Base-by-base conservation (phyloP, 1,284 basidiomycete genomes). In the Ceratobasidium sp. region DNA sequence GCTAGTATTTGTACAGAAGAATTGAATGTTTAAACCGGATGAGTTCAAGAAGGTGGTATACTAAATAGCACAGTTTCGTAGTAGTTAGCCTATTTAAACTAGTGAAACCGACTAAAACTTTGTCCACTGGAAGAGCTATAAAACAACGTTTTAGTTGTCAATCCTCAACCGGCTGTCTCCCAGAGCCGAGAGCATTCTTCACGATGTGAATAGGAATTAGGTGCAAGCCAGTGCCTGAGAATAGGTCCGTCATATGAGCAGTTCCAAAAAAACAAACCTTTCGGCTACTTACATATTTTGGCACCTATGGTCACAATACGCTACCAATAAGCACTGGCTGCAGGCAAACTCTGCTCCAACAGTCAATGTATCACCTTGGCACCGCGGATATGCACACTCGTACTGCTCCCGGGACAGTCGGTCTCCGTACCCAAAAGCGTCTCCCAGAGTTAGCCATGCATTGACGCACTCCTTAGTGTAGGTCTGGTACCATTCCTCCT, bases 161-260 rank as follows among this genome's bases (percentile, higher is more conserved):
- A 46, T 5, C 44, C 5, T 46, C 44, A n/a, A n/a, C n/a, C n/a
- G n/a, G 44, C 13, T 46, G 52, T 54, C 20, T 50, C 48, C 52
- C 52, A 54, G 23, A 54, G 52, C 52, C 52, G 52, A n/a, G 52
- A n/a, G 20, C 52, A 54, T 54, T 54, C 52, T 54, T 54, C 52
- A n/a, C 52, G 52, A n/a, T 62, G 61, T 10, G 61, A 20, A 42
- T 62, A 38, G 7, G 44, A 13, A 23, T 9, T n/a, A 20, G 38
- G 40, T 17, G 38, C 33, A n/a, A 42, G 20, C 61, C 61, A 62
- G 38, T 62, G 33, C 15, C 61, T 62, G 44, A 33, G 13, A 15
- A 40, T 26, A n/a, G 5, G 20, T 44, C 17, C 3, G 17, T 50
- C 48, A 3, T 17, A 50, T 50, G 48, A 46, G 13, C n/a, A n/a